Evolutionary conservation across 345 rosid genomes (phyloP).

Genomic region (Sonneratia alba): DNA sequence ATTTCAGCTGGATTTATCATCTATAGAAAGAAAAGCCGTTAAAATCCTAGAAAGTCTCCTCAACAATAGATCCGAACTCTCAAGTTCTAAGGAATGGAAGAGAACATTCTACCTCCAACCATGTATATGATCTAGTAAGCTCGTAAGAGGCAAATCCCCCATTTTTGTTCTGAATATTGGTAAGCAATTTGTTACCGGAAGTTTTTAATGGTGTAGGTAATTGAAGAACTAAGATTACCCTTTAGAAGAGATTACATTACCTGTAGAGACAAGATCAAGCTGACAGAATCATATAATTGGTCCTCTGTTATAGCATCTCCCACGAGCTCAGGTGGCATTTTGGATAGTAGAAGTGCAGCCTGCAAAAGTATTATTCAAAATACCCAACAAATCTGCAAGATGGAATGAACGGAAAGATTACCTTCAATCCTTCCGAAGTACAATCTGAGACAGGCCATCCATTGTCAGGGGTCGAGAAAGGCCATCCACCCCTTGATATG

Average conservation of each 20-base stretch:
- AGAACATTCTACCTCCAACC: constrained; percentile 42
- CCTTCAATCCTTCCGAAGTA: constrained; percentile 58
- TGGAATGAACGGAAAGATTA: neutral
- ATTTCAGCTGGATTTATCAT: constrained; percentile 58
- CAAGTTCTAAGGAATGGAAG: neutral
- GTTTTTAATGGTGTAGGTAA: neutral
- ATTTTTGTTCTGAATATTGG: constrained; percentile 31
- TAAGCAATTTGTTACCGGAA: neutral
- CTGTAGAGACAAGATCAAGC: constrained; percentile 50
- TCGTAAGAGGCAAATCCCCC: constrained; percentile 82
- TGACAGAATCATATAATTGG: constrained; percentile 39
- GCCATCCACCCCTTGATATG: constrained; percentile 59
- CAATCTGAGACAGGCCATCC: constrained; percentile 67
- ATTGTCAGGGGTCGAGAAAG: constrained; percentile 57
- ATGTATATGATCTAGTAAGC: constrained; percentile 57
- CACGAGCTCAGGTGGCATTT: constrained; percentile 25
- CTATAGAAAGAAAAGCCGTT: constrained; percentile 18
- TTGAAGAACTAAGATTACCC: neutral
- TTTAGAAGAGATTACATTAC: constrained; percentile 12
- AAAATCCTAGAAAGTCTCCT: neutral
- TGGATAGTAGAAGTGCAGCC: constrained; percentile 42
- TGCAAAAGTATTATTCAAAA: constrained; percentile 7
- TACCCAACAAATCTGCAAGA: no score
- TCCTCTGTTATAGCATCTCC: constrained; percentile 37
- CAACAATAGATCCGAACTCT: neutral